phyloP scores from a whole-genome alignment of 129 eudicot species.

The Artemisia tridentata region DNA sequence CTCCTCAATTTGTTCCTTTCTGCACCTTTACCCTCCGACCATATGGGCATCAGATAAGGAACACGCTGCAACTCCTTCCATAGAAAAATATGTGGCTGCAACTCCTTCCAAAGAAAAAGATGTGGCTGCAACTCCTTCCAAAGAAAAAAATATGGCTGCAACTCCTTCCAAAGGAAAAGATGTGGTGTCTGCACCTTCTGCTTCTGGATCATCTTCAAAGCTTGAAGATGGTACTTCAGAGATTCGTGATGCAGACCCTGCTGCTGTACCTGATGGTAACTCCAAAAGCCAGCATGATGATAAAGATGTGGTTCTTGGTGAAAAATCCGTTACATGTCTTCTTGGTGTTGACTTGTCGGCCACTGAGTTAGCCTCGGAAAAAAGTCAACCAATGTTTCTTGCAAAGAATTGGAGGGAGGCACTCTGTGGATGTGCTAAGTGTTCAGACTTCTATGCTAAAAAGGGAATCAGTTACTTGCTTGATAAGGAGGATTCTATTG shows the following conservation, averaged over 20 bases:
- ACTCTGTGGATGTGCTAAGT: conserved; percentile 70
- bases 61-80: conserved; percentile 30
- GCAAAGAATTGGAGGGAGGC: conserved; percentile 75
- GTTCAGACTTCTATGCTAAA: conserved; percentile 54
- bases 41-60: conserved; percentile 42
- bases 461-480: conserved; percentile 67
- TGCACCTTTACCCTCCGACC: conserved; percentile 59
- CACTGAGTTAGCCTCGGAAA: conserved; percentile 33
- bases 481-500: conserved; percentile 85
- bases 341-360: conserved; percentile 54
- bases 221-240: conserved; percentile 31
- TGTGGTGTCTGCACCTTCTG: conserved; percentile 34
- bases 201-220: conserved; percentile 33
- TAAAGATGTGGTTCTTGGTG: conserved; percentile 29
- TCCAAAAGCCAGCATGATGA: conserved; percentile 20
- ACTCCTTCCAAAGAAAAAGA: conserved; percentile 46
- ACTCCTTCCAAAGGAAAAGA: conserved; percentile 44
- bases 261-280: conserved; percentile 5
- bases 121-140: conserved; percentile 35
- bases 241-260: conserved; percentile 13
- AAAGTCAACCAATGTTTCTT: conserved; percentile 71
- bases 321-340: conserved; percentile 41
- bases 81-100: conserved; percentile 43
- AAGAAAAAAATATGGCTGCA: conserved; percentile 43
- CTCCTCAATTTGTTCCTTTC: conserved; percentile 57